Evolutionary conservation across 2,329 filamentous ascomycete species (phyloP).

Genomic region (Phialophora macrospora): DNA sequence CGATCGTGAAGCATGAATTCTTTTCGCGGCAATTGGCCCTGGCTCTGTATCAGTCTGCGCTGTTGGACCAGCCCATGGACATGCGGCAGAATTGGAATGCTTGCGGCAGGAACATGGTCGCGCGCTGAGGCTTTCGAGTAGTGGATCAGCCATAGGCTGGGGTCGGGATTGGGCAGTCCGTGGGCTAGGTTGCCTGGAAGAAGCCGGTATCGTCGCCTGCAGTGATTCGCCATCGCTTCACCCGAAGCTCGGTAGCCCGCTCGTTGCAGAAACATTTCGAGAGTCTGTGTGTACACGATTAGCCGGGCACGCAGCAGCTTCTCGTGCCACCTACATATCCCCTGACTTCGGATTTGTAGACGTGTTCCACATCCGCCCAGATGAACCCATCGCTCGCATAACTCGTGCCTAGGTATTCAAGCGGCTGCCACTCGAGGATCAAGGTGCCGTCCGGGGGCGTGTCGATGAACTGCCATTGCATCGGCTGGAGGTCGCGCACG

Average conservation of each 20-base stretch:
- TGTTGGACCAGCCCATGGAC: conserved; percentile 51
- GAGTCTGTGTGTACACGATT: conserved; percentile 59
- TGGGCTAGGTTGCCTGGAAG: conserved; percentile 72
- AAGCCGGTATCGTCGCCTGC: conserved; percentile 84
- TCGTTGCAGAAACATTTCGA: conserved; percentile 88
- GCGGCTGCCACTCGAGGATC: conserved; percentile 86
- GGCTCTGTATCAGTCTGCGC: conserved; percentile 68
- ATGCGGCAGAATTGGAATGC: conserved; percentile 55
- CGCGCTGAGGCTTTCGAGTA: conserved; percentile 78
- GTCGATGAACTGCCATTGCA: conserved; percentile 92
- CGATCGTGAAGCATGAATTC: conserved; percentile 94
- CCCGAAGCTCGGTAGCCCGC: conserved; percentile 75
- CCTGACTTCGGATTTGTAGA: conserved; percentile 73
- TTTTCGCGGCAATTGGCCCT: conserved; percentile 82
- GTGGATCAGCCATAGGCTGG: conserved; percentile 87
- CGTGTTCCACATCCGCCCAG: conserved; percentile 81
- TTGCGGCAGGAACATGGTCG: conserved; percentile 71
- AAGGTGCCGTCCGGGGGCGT: conserved; percentile 80
- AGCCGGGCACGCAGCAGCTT: conserved; percentile 43
- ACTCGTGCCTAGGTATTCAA: conserved; percentile 69
- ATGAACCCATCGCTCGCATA: conserved; percentile 92
- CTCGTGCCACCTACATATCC: conserved; percentile 66
- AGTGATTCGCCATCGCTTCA: conserved; percentile 76
- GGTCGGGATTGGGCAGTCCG: conserved; percentile 73
- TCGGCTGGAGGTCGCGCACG: conserved; percentile 79